Conservation (phyloP, 2,329 filamentous ascomycete species). For the Colletotrichum incanum region DNA sequence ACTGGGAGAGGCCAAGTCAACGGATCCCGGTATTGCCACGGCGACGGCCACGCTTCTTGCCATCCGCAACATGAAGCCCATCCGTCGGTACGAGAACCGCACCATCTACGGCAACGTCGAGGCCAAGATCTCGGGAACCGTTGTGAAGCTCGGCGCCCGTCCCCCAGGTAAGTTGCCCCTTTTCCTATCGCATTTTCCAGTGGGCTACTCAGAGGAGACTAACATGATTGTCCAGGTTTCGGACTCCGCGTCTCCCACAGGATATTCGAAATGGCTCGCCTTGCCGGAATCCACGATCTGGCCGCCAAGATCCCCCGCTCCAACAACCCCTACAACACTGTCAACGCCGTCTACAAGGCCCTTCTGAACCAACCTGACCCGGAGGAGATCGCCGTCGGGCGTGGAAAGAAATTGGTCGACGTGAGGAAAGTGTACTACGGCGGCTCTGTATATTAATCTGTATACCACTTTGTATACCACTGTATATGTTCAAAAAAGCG, state of each 20-base stretch:
- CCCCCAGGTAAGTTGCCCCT: conserved; percentile 81
- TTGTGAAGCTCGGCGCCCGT: conserved; percentile 85
- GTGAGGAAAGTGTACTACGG: conserved; percentile 98
- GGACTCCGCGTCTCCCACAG: conserved; percentile 92
- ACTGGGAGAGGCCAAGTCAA: conserved; percentile 90
- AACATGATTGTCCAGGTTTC: conserved; percentile 75
- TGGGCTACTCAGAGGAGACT: neutral
- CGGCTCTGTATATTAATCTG: conserved; percentile 74
- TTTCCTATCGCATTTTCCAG: neutral
- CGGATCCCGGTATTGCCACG: conserved; percentile 77
- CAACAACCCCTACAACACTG: conserved; percentile 97
- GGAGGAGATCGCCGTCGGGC: conserved; percentile 88
- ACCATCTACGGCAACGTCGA: conserved; percentile 91
- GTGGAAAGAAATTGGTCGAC: conserved; percentile 96
- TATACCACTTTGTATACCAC: conserved; percentile 37
- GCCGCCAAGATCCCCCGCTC: conserved; percentile 86
- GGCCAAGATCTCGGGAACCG: conserved; percentile 89
- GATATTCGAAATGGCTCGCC: conserved; percentile 95
- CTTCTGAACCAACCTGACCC: conserved; percentile 88
- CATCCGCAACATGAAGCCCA: conserved; percentile 93
- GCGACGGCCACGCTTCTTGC: conserved; percentile 85
- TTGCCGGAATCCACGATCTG: conserved; percentile 89
- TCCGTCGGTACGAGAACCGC: conserved; percentile 90
- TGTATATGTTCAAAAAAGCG: conserved; percentile 40
- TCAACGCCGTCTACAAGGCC: conserved; percentile 91